These are phyloP conservation scores for Annulohypoxylon moriforme DNA, from an alignment of 495 filamentous ascomycete species.

Conservation along the genomic window DNA sequence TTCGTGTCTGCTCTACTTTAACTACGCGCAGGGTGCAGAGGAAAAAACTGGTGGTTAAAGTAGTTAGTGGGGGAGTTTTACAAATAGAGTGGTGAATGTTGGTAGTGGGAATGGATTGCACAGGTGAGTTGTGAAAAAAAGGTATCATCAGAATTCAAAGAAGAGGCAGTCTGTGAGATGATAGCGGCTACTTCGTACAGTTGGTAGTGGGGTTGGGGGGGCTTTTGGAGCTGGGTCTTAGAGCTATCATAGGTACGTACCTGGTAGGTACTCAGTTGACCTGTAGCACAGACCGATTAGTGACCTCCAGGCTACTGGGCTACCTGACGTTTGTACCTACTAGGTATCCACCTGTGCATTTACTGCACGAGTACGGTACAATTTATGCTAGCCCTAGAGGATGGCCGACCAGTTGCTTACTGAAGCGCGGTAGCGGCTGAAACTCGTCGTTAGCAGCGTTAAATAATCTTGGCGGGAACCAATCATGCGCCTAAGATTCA, in stretches of 20 bases:
- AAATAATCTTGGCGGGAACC: slow-evolving; percentile 16
- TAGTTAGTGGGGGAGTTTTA: slow-evolving; percentile 10
- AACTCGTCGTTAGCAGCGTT: slow-evolving; percentile 28
- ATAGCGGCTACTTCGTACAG: slow-evolving; percentile 35
- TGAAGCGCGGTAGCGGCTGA: slow-evolving; percentile 36
- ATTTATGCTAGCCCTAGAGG: slow-evolving; percentile 2
- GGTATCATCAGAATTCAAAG: slow-evolving; percentile 44
- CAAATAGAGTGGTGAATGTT: slow-evolving; percentile 2
- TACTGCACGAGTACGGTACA: neutral
- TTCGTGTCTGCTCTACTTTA: neutral
- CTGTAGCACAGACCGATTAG: slow-evolving; percentile 4
- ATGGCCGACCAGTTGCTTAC: neutral
- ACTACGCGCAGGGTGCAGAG: neutral
- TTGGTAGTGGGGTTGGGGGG: slow-evolving; percentile 35
- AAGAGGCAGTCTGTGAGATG: slow-evolving; percentile 39
- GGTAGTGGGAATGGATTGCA: slow-evolving; percentile 8
- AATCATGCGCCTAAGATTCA: slow-evolving; percentile 20
- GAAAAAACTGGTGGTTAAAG: slow-evolving; percentile 1
- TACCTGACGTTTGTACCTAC: slow-evolving; percentile 4
- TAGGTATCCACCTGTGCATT: neutral
- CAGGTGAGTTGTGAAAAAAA: slow-evolving; percentile 25
- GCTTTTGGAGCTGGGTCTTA: slow-evolving; percentile 28
- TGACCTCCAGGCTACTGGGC: slow-evolving; percentile 1
- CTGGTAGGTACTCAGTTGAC: slow-evolving; percentile 1
- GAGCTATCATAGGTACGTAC: slow-evolving; percentile 12